Conservation (phyloP, 2,329 filamentous ascomycete genomes). For the Penicillium paneum region DNA sequence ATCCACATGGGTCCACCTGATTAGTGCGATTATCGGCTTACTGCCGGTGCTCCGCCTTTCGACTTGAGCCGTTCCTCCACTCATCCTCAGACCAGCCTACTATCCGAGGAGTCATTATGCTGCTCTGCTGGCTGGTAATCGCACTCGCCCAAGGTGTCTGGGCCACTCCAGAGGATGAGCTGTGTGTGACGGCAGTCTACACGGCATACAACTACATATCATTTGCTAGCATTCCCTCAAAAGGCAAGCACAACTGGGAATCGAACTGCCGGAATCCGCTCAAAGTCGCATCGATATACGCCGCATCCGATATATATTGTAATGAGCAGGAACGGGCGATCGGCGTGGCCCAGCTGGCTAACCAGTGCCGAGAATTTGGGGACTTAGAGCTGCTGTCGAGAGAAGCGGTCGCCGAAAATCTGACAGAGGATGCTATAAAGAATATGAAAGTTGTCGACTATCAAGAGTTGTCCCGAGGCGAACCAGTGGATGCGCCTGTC, state of each 20-base stretch:
- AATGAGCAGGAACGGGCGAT: conserved; percentile 20
- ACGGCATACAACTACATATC: conserved; percentile 34
- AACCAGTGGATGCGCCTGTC: conserved; percentile 25
- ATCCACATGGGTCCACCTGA: conserved; percentile 9
- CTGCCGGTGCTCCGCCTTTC: conserved; percentile 10
- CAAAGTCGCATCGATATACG: conserved; percentile 37
- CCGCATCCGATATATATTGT: conserved; percentile 35
- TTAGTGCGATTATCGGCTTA: conserved; percentile 14
- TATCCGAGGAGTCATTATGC: conserved; percentile 18
- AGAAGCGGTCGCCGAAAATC: conserved; percentile 28
- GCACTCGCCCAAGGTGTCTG: conserved; percentile 6
- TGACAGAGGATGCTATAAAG: conserved; percentile 34
- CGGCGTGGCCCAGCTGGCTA: conserved; percentile 23
- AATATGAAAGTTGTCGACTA: conserved; percentile 35
- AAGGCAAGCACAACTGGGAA: conserved; percentile 21
- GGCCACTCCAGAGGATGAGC: conserved; percentile 22
- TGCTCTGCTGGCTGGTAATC: conserved; percentile 18
- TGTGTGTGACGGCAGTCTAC: conserved; percentile 34
- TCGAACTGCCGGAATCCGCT: conserved; percentile 34
- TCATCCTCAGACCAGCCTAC: background rate
- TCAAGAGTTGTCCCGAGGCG: conserved; percentile 23
- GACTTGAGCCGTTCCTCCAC: conserved; percentile 3
- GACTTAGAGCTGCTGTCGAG: conserved; percentile 27
- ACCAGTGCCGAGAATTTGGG: conserved; percentile 24
- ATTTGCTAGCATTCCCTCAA: conserved; percentile 24